Conservation (phyloP, 2,329 filamentous ascomycete species). For the Sclerotinia sclerotiorum region DNA sequence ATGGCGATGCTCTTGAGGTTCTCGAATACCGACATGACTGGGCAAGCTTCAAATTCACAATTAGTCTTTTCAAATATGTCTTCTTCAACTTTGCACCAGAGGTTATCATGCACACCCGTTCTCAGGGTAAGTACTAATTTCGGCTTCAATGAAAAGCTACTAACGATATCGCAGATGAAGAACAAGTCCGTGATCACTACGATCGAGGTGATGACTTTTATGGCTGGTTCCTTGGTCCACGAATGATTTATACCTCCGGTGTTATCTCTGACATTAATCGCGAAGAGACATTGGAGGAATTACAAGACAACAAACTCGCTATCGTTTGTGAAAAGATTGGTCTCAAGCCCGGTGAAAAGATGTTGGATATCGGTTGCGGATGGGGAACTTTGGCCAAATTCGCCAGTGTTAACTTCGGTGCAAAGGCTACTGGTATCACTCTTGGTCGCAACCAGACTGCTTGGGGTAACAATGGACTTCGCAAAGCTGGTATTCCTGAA, state of each 20-base stretch:
- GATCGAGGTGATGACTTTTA: constrained; percentile 98
- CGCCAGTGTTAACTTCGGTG: constrained; percentile 88
- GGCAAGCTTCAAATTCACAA: constrained; percentile 90
- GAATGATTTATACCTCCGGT: constrained; percentile 98
- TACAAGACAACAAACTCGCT: constrained; percentile 96
- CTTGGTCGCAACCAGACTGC: constrained; percentile 94
- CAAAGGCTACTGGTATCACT: constrained; percentile 80
- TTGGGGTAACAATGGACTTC: constrained; percentile 90
- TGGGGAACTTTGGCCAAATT: constrained; percentile 97
- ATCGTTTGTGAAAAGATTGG: constrained; percentile 95
- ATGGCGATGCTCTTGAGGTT: constrained; percentile 84
- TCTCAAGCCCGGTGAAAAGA: constrained; percentile 73
- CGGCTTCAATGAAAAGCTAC: constrained; percentile 28
- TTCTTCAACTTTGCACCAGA: constrained; percentile 85
- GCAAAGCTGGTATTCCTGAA: constrained; percentile 77
- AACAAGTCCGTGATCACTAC: constrained; percentile 97
- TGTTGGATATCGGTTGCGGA: constrained; percentile 95
- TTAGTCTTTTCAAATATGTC: constrained; percentile 83
- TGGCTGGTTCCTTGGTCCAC: constrained; percentile 94
- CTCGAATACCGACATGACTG: constrained; percentile 96
- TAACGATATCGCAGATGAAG: constrained; percentile 68
- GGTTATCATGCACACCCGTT: constrained; percentile 87
- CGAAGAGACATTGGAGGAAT: constrained; percentile 89
- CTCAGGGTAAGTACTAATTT: constrained; percentile 61
- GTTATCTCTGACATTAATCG: constrained; percentile 83